Base-by-base conservation (phyloP, 2,329 filamentous ascomycete species). In the Pyricularia sp. region DNA sequence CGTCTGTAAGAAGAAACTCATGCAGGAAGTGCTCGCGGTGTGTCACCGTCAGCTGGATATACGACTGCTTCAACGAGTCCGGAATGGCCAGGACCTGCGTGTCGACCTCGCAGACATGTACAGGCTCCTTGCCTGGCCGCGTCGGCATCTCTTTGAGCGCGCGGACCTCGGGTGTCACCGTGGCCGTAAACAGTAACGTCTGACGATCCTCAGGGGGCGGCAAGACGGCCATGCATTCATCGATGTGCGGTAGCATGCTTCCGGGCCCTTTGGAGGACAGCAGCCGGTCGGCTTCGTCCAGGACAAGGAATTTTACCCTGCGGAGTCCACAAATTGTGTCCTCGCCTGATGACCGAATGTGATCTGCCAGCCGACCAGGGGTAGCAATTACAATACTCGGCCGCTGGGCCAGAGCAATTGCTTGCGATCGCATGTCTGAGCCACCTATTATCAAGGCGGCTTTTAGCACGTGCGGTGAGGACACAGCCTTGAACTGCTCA, bases 1-100 rank as follows among this genome's bases (percentile, higher is more conserved):
- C 80, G 33, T 89, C 86, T 0, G 93, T 97, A 26, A 87, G 83
- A 16, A 99, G 84, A 49, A 99, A 88, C 64, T 91, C 85, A 74
- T 99, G 94, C 13, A 99, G 83, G 75, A 96, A 99, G 74, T 94
- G 91, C 76, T 97, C 93, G 70, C 93, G 91, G 77, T 97, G 92
- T 0, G 92, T 94, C 69, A 96, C 88, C 19, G 92, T 92, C 19
- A 96, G 87, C 73, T 96, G 88, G 57, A 97, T 80, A 75, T 96
- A 94, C 73, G 84, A 89, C 77, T 97, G 93, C 65, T 83, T 83
- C 3, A 99, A 82, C 1, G 89, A 93, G 0, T 87, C 78, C 2
- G 94, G 94, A 53, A 97, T 87, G 26, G 90, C 89, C 31, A 93
- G 81, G 67, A 79, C 81, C 75, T 84, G 84, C 4, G 88, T 91